Evolutionary conservation across 208 protist genomes (phyloP).

Genomic region (Sergeia podlipaevii): DNA sequence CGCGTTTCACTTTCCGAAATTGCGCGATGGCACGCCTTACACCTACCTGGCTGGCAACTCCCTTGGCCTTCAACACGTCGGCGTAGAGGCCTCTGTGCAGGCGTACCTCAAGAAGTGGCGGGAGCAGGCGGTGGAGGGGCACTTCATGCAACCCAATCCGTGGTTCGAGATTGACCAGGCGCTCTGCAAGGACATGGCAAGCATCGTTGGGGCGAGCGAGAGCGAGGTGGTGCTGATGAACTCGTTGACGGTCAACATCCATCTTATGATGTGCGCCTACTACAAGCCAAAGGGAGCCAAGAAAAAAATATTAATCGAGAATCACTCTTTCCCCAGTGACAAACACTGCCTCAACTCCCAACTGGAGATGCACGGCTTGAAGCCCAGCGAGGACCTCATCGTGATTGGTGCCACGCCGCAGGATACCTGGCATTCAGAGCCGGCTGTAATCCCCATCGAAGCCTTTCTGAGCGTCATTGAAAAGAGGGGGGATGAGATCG

Average conservation of each 20-base stretch:
- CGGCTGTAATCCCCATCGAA: slow-evolving; percentile 55
- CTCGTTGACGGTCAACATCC: slow-evolving; percentile 92
- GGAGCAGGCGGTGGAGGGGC: slow-evolving; percentile 70
- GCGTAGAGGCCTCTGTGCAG: slow-evolving; percentile 46
- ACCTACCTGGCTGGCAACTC: slow-evolving; percentile 90
- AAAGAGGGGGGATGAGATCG: slow-evolving; percentile 80
- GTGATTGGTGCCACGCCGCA: slow-evolving; percentile 32
- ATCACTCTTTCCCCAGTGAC: slow-evolving; percentile 63
- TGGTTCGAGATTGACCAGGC: slow-evolving; percentile 89
- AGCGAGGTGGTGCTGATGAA: slow-evolving; percentile 93
- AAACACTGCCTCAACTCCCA: slow-evolving; percentile 88
- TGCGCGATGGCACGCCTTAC: slow-evolving; percentile 27
- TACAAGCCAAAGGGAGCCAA: slow-evolving; percentile 85
- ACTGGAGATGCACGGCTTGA: slow-evolving; percentile 77
- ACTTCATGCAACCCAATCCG: slow-evolving; percentile 73
- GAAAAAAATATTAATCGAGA: slow-evolving; percentile 92
- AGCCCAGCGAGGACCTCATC: slow-evolving; percentile 48
- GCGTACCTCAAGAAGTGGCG: slow-evolving; percentile 89
- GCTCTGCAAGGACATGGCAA: slow-evolving; percentile 50
- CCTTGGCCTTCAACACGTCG: slow-evolving; percentile 87
- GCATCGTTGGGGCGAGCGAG: slow-evolving; percentile 79
- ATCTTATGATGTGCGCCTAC: slow-evolving; percentile 90
- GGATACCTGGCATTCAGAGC: slow-evolving; percentile 33
- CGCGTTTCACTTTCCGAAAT: slow-evolving; percentile 51
- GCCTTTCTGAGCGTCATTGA: slow-evolving; percentile 83